Percentiles rank a stretch among this genome's conserved stretches.
Conservation (phyloP, 768 basidiomycete genomes). For the Tylopilus rubrobrunneus region DNA sequence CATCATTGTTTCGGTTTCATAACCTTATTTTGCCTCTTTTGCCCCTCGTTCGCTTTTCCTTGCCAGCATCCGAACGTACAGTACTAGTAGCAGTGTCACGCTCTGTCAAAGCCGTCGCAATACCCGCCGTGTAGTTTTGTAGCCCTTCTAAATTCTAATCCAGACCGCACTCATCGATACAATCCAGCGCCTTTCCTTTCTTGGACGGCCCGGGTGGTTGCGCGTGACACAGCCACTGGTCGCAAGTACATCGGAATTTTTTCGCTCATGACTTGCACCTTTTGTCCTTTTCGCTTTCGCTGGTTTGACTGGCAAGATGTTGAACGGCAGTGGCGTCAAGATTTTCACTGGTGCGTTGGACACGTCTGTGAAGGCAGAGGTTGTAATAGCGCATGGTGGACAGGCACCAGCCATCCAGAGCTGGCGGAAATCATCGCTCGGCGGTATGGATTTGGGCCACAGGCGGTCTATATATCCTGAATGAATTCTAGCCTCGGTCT, state of each 20-base stretch:
- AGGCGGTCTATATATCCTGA: constrained; percentile 22
- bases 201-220: neutral
- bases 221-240: constrained; percentile 16
- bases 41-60: constrained; percentile 15
- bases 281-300: constrained; percentile 3
- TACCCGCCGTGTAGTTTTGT: constrained; percentile 37
- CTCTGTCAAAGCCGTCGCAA: constrained; percentile 27
- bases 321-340: constrained; percentile 56
- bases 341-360: constrained; percentile 49
- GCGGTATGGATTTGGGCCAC: constrained; percentile 49
- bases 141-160: constrained; percentile 13
- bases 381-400: constrained; percentile 1
- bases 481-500: constrained; percentile 71
- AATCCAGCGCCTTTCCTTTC: neutral
- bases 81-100: constrained; percentile 32
- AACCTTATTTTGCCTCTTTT: constrained; percentile 26
- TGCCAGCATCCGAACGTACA: constrained; percentile 20
- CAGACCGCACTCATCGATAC: neutral
- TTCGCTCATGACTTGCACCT: constrained; percentile 5
- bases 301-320: constrained; percentile 34
- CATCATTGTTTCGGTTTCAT: constrained; percentile 27
- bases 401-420: constrained; percentile 94
- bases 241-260: neutral
- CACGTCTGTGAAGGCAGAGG: neutral
- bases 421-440: constrained; percentile 90